phyloP scores from a whole-genome alignment of 805 yeast genomes.

The Lipomyces kockii region DNA sequence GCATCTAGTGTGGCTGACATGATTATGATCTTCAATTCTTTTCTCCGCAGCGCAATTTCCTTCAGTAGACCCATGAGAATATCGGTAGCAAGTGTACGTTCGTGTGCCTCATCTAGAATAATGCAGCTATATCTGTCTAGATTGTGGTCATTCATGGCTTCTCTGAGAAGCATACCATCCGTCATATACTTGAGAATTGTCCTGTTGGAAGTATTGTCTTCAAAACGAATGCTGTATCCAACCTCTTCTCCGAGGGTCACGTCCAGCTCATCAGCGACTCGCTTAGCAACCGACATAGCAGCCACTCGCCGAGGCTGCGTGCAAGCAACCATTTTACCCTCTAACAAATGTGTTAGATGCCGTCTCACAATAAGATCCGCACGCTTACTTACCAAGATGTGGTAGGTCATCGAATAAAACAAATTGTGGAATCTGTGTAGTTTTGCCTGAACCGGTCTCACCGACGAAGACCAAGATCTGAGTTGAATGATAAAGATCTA shows the following conservation, averaged over 20 bases:
- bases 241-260: conserved; percentile 91
- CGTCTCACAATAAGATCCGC: background rate
- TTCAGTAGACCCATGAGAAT: conserved; percentile 93
- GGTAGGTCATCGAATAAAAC: conserved; percentile 92
- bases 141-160: conserved; percentile 95
- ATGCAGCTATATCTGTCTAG: conserved; percentile 82
- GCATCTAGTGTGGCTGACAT: conserved; percentile 99
- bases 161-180: conserved; percentile 96
- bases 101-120: conserved; percentile 97
- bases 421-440: conserved; percentile 97
- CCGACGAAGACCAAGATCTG: conserved; percentile 99
- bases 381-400: conserved; percentile 53
- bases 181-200: conserved; percentile 95
- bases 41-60: conserved; percentile 76
- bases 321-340: conserved; percentile 88
- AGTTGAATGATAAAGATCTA: conserved; percentile 77
- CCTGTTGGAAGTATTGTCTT: conserved; percentile 77
- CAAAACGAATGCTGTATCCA: conserved; percentile 94
- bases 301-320: conserved; percentile 97
- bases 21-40: conserved; percentile 86
- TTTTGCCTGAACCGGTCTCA: conserved; percentile 98
- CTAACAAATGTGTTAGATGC: background rate
- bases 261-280: conserved; percentile 98
- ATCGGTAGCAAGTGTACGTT: conserved; percentile 95
- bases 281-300: conserved; percentile 96